Evolutionary conservation across 805 yeast species (phyloP).

Genomic region (Ogataea neopini): DNA sequence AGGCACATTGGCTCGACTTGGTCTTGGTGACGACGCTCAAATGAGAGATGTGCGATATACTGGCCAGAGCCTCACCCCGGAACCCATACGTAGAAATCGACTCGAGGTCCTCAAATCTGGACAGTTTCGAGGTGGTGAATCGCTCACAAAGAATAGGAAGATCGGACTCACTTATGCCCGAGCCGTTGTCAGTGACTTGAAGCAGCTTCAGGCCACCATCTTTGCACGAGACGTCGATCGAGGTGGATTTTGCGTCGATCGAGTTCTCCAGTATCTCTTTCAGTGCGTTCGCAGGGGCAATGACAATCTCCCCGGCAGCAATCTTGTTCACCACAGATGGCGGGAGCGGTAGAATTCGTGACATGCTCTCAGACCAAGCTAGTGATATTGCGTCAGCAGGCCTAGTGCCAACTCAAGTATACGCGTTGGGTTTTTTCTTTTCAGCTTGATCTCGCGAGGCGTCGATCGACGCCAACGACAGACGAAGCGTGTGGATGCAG

Average conservation of each 20-base stretch:
- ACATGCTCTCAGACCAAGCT: no score
- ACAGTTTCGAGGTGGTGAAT: conserved; percentile 87
- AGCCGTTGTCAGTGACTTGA: conserved; percentile 88
- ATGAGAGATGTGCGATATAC: conserved; percentile 87
- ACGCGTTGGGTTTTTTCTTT: no score
- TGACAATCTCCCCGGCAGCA: conserved; percentile 96
- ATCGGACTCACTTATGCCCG: conserved; percentile 75
- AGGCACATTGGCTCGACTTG: conserved; percentile 60
- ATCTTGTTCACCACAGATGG: conserved; percentile 78
- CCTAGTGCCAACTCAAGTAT: no score
- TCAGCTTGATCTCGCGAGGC: background rate
- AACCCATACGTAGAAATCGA: conserved; percentile 84
- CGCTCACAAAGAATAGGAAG: conserved; percentile 81
- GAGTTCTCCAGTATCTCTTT: conserved; percentile 93
- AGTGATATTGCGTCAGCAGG: no score
- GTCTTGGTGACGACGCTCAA: conserved; percentile 79
- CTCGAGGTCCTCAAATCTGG: conserved; percentile 71
- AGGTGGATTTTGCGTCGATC: conserved; percentile 78
- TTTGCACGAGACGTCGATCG: conserved; percentile 76
- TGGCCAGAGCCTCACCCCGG: conserved; percentile 94
- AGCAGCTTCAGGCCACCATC: conserved; percentile 90
- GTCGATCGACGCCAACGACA: conserved; percentile 11
- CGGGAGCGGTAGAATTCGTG: conserved; percentile 47
- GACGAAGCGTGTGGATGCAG: no score
- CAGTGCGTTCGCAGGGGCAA: conserved; percentile 91